Evolutionary conservation across 129 eudicot genomes (phyloP), one percentile per base, ranked within the genome.

Genomic region (Centella asiatica): DNA sequence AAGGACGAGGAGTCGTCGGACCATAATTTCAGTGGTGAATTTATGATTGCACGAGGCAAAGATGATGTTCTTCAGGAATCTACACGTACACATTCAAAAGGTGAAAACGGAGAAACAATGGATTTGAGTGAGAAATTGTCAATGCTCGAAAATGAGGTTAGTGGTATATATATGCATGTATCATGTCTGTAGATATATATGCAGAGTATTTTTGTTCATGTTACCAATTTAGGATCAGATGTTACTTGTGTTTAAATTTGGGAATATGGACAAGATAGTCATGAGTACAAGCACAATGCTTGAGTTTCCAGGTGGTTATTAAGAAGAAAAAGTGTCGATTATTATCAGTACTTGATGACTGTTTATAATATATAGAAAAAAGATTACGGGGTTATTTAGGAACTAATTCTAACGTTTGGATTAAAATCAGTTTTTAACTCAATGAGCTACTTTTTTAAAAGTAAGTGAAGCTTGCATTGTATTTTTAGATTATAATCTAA

Each of bases 141-240:
- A n/a, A 77, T 54, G 72, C 89, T 88, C 33, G 85, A 88, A 50
- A 90, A 80, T 42, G 95, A 90, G 92, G 97, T 89, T 42, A 55
- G 70, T 66, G 51, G 20, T 24, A 28, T 9, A 3, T 11, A 5
- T 0, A 0, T 5, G 2, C 3, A 40, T 40, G 12, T 40, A 40
- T 34, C 9, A 5, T 40, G 12, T 40, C 3, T 40, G 12, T 40
- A 40, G 10, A 10, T 40, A 40, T 40, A 2, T 40, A 34, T 34
- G 3, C 9, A 40, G 46, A 12, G 14, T 42, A 1, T 42, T 17
- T 17, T 2, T 15, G 50, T 15, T 17, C 18, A 18, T 45, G 2
- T 17, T 45, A 11, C 18, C 1, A 3, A 45, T 45, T 20, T 18
- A 2, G 4, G 4, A 3, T 40, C 5, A 15, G 5, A 0, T 18